Evolutionary conservation across 208 protist species (phyloP), one percentile per base, ranked within the genome.

Genomic region (Leishmania lainsoni): DNA sequence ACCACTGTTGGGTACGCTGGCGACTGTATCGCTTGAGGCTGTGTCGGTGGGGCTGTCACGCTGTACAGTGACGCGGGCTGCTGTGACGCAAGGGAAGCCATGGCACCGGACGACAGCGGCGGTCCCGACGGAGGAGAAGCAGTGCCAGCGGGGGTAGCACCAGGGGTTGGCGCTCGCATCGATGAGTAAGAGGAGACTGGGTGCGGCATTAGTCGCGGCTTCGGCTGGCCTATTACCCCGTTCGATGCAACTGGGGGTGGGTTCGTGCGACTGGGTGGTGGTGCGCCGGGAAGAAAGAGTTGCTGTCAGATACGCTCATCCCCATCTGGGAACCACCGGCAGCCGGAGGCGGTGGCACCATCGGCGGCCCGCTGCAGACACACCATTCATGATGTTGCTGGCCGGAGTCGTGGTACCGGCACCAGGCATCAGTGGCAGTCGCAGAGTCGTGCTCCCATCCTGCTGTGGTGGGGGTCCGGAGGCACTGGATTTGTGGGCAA

Each of bases 181-280:
- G 91, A 93, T 51, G 92, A 91, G 81, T 92, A 93, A 29, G 81
- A 58, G 1, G 90, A 94, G 22, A 93, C 92, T 10, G 91, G 89
- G 75, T 96, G 86, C 20, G 89, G 92, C 91, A 93, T 92, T 14
- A 93, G 88, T 8, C 89, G 86, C 72, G 92, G 85, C 71, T 86
- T 83, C 12, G 87, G 83, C 49, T 84, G 84, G 12, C 84, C 84
- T n/a, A 78, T 45, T 9, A 74, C 58, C 0, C 78, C 39, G 35
- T 71, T 56, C 42, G 52, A 17, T 4, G 77, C 22, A 8, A 61
- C 48, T 45, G 59, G 12, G 39, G 45, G 66, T 2, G 77, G 70
- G 76, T 61, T 73, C 29, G 79, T 59, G 76, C 76, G 81, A n/a
- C 75, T 78, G 26, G 71, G 12, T 39, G 79, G 76, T 4, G 76